A percentile compares a stretch with the other conserved stretches of the same genome.
These are phyloP conservation scores for Penicillium occitanis DNA, from an alignment of 2,329 filamentous ascomycete species.

Conservation along the genomic window DNA sequence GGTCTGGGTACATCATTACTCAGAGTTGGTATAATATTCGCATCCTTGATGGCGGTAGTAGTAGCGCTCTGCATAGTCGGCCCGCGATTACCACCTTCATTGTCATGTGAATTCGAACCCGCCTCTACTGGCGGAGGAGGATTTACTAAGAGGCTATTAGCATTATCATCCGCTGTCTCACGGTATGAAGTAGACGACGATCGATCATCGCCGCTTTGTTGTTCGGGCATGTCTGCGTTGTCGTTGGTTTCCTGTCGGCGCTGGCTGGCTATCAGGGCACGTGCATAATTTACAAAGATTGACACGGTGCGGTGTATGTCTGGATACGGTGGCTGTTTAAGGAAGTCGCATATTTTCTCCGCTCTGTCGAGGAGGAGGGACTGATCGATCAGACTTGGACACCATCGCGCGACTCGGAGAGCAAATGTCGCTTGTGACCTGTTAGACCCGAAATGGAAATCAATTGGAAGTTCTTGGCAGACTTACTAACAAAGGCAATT, in stretches of 20 bases:
- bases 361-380: conserved; percentile 33
- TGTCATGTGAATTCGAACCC: not conserved
- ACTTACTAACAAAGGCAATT: conserved; percentile 40
- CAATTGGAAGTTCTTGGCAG: not conserved
- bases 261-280: conserved; percentile 34
- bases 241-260: conserved; percentile 19
- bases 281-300: conserved; percentile 39
- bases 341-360: conserved; percentile 35
- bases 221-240: conserved; percentile 4
- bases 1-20: conserved; percentile 24
- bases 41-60: not conserved
- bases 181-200: not conserved
- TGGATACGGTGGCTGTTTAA: conserved; percentile 39
- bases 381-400: conserved; percentile 35
- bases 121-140: not conserved
- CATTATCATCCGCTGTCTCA: not conserved
- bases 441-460: conserved; percentile 19
- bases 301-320: conserved; percentile 41
- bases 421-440: conserved; percentile 33
- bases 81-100: not conserved
- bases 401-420: conserved; percentile 36
- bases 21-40: not conserved
- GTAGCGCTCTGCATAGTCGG: not conserved
- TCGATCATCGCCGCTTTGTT: conserved; percentile 7
- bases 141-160: not conserved